phyloP scores from a whole-genome alignment of 2,329 filamentous ascomycete species.

The Claviceps purpurea region DNA sequence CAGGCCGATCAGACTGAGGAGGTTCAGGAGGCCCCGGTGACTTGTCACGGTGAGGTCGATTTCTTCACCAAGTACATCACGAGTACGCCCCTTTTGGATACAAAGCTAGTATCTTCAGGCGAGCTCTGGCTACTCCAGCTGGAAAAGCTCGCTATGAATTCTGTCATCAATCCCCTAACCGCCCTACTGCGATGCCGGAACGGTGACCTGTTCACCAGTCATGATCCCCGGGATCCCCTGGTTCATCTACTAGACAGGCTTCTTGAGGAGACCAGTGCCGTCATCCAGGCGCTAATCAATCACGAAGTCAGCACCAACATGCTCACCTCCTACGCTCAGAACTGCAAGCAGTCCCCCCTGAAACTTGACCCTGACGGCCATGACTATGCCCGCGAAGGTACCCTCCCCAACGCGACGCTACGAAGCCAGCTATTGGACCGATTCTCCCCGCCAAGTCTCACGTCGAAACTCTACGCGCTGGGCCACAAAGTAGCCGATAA shows the following conservation, averaged over 20 bases:
- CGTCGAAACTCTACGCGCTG: constrained; percentile 31
- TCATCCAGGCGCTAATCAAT: constrained; percentile 56
- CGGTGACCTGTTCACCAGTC: constrained; percentile 49
- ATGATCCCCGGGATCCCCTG: constrained; percentile 25
- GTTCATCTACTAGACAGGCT: constrained; percentile 52
- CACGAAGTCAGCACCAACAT: constrained; percentile 35
- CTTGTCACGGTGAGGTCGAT: constrained; percentile 3
- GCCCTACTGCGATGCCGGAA: constrained; percentile 66
- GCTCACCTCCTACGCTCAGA: constrained; percentile 12
- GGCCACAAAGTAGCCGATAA: constrained; percentile 38
- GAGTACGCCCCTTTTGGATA: constrained; percentile 29
- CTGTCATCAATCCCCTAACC: constrained; percentile 74
- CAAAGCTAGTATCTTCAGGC: constrained; percentile 22
- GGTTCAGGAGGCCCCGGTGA: too few species aligned
- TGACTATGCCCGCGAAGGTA: neutral
- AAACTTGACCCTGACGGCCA: neutral
- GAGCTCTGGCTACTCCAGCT: constrained; percentile 53
- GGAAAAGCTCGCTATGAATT: constrained; percentile 74
- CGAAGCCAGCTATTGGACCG: constrained; percentile 12
- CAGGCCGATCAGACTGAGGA: neutral
- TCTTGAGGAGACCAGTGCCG: constrained; percentile 57
- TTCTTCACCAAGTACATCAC: constrained; percentile 31
- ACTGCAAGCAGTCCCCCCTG: neutral
- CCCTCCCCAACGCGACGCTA: neutral
- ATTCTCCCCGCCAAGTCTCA: constrained; percentile 29